Evolutionary conservation across 2,329 filamentous ascomycete species (phyloP).

Genomic region (Colletotrichum camelliae): DNA sequence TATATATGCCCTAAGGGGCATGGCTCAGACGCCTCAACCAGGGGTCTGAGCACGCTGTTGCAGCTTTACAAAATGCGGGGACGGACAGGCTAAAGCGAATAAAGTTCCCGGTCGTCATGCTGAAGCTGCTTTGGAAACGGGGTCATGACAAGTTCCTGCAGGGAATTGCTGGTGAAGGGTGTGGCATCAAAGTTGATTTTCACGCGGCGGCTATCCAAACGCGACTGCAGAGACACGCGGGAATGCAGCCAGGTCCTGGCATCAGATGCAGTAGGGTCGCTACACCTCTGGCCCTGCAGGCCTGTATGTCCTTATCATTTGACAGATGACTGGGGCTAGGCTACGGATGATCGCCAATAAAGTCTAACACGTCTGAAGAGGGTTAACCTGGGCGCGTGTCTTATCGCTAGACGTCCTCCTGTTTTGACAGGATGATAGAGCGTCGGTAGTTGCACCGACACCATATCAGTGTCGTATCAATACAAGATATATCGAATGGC

Average conservation of each 20-base stretch:
- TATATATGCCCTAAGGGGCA: conserved; percentile 16
- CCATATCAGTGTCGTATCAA: neutral
- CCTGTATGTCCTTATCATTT: neutral
- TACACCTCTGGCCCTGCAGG: neutral
- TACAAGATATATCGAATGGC: neutral
- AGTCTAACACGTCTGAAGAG: neutral
- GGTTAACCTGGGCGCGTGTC: neutral
- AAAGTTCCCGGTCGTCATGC: neutral
- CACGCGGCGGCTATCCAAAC: neutral
- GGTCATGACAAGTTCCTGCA: neutral
- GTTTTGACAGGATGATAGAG: neutral
- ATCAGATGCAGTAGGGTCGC: neutral
- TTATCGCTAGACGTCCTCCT: neutral
- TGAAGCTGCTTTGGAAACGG: neutral
- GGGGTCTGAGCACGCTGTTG: neutral
- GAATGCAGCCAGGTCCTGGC: neutral
- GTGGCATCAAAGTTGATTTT: neutral
- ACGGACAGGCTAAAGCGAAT: neutral
- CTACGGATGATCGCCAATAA: neutral
- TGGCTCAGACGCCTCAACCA: neutral
- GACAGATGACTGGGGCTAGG: neutral
- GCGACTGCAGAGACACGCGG: neutral
- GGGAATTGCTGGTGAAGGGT: neutral
- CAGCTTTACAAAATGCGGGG: neutral
- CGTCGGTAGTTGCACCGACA: neutral